These are phyloP conservation scores for Yarrowia sp. DNA, from an alignment of 805 yeast genomes.

Conservation along the genomic window DNA sequence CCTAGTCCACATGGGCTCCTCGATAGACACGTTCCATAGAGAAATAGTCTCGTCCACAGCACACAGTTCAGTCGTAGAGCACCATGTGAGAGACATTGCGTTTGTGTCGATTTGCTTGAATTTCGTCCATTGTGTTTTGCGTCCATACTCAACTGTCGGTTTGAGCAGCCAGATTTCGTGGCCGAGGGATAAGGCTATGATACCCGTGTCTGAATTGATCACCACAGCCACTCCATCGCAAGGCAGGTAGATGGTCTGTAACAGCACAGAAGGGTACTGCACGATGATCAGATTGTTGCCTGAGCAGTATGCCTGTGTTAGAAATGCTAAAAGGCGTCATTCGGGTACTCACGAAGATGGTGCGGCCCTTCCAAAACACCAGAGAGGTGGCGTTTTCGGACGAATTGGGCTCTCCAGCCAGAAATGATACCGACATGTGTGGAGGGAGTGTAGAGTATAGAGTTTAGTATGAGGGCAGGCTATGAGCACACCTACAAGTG, in stretches of 20 bases:
- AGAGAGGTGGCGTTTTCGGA: conserved; percentile 22
- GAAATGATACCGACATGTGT: conserved; percentile 41
- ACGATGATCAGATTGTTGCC: conserved; percentile 80
- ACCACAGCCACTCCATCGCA: conserved; percentile 65
- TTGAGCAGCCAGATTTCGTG: conserved; percentile 32
- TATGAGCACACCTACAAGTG: too few species aligned
- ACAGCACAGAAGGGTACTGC: conserved; percentile 49
- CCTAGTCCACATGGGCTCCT: conserved; percentile 19
- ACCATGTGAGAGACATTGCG: conserved; percentile 35
- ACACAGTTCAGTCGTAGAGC: conserved; percentile 2
- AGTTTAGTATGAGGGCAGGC: too few species aligned
- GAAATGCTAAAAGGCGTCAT: not conserved
- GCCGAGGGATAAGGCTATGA: conserved; percentile 36
- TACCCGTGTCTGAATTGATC: conserved; percentile 59
- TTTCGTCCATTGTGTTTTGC: conserved; percentile 43
- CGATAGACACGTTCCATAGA: conserved; percentile 2
- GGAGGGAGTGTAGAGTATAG: not conserved
- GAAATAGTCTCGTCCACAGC: not conserved
- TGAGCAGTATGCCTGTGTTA: conserved; percentile 62
- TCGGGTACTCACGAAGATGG: conserved; percentile 7
- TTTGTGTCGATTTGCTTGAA: conserved; percentile 51
- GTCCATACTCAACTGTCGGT: conserved; percentile 32
- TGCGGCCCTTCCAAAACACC: conserved; percentile 22
- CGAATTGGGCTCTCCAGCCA: conserved; percentile 82
- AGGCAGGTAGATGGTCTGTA: conserved; percentile 76